phyloP scores from a whole-genome alignment of 2,329 filamentous ascomycete species.

The Akanthomyces uredinophilus region DNA sequence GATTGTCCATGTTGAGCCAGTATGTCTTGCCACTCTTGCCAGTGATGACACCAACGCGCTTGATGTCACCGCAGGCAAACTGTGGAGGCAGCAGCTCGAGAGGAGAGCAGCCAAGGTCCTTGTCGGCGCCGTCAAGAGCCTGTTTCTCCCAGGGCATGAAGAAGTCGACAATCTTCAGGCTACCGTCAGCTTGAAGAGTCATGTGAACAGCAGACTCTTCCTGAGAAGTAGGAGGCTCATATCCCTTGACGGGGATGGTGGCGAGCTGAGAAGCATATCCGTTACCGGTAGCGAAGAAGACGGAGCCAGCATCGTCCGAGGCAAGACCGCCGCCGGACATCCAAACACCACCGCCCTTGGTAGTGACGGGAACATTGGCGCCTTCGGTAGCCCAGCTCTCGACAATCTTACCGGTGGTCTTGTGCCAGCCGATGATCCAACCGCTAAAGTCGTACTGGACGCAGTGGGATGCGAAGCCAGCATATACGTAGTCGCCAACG shows the following conservation, averaged over 20 bases:
- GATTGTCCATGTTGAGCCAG: constrained; percentile 36
- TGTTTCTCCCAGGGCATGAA: constrained; percentile 51
- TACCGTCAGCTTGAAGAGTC: constrained; percentile 35
- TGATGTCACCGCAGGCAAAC: constrained; percentile 39
- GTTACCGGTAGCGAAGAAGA: constrained; percentile 36
- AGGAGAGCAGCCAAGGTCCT: constrained; percentile 44
- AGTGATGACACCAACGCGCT: constrained; percentile 44
- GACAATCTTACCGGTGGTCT: constrained; percentile 33
- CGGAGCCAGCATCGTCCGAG: constrained; percentile 34
- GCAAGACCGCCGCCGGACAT: constrained; percentile 36
- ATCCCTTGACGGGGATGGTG: constrained; percentile 34
- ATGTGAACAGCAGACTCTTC: constrained; percentile 43
- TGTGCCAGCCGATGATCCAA: constrained; percentile 45
- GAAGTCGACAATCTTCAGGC: constrained; percentile 43
- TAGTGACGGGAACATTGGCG: constrained; percentile 31
- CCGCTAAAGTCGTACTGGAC: constrained; percentile 53
- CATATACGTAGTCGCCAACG: constrained; percentile 43
- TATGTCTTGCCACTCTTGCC: constrained; percentile 49
- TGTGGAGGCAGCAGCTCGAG: constrained; percentile 37
- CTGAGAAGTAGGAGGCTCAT: constrained; percentile 34
- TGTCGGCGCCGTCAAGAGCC: constrained; percentile 44
- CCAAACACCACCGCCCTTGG: constrained; percentile 40
- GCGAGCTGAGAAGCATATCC: constrained; percentile 36
- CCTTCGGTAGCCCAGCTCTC: constrained; percentile 38
- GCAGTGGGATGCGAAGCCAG: constrained; percentile 50